Base-by-base conservation (phyloP, 495 filamentous ascomycete species). In the Hypoxylon lienhwacheense region DNA sequence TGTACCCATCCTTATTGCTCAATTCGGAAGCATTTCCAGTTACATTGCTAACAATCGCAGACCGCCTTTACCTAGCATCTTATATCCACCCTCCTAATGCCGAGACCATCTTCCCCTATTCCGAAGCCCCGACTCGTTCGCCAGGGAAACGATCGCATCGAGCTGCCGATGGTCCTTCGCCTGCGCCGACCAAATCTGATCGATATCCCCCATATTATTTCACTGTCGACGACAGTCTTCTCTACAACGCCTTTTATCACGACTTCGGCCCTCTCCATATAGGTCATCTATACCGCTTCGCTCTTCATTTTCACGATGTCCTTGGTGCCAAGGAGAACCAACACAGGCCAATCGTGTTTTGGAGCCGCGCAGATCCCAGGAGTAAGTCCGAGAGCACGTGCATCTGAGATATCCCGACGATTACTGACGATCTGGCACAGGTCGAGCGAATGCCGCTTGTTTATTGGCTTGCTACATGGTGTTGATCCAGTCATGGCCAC, bases 261-360 rank as follows among this genome's bases (percentile, higher is more conserved):
- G 93, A 99, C 70, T 99, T 99, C 70, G 93, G 93, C 53, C 93
- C 93, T 60, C 77, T 97, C 16, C 95, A 99, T 73, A 95, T 97
- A 44, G 93, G 95, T 3, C 93, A 99, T 63, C 75, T 97, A 20
- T 97, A 99, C 75, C 81, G 93, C 26, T 99, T 97, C 72, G 91
- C 95, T 1, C 83, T 97, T 22, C 81, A 90, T 33, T 88, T 99
- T 67, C 95, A 99, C 65, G 91, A 97, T 65, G 88, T 97, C 34
- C 76, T 99, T 8, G 93, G 89, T 1, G 89, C 91, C 26, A 86
- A 89, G 45, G 80, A 82, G 65, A 85, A 82, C 22, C 86, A 88
- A 72, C 86, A 88, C 16, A 79, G 89, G 37, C 83, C 88, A 4
- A 86, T 99, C 36, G 91, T 97, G 5, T 95, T 97, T 68, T 97